Percentiles rank a stretch among this genome's conserved stretches.
Conservation (phyloP, 148 eudicot genomes). For the Selenicereus undatus region DNA sequence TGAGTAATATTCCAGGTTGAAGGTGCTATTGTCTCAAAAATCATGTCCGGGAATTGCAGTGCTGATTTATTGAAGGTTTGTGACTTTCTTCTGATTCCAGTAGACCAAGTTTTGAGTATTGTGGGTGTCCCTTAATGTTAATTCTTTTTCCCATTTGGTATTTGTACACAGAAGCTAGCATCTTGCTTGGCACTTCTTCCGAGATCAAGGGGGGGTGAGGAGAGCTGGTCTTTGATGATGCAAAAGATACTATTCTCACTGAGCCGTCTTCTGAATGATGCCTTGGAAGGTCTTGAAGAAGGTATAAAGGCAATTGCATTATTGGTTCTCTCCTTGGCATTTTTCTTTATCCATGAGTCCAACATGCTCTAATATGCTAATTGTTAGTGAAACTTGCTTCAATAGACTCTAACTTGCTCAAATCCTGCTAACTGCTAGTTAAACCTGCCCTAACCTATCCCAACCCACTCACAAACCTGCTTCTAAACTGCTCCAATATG, state of each 20-base stretch:
- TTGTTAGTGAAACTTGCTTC: too few relatives aligned
- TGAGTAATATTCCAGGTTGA: constrained; percentile 57
- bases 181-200: constrained; percentile 81
- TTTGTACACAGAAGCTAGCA: constrained; percentile 60
- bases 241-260: constrained; percentile 61
- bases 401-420: too few relatives aligned
- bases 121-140: not conserved
- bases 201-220: constrained; percentile 77
- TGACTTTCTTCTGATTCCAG: constrained; percentile 8
- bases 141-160: constrained; percentile 8
- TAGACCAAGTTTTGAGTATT: not conserved
- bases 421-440: too few relatives aligned
- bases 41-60: constrained; percentile 60
- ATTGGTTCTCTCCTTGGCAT: not conserved
- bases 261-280: constrained; percentile 53
- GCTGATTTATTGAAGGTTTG: constrained; percentile 51
- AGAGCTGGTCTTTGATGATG: constrained; percentile 85
- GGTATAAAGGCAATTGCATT: constrained; percentile 36
- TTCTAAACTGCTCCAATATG: too few relatives aligned
- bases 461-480: too few relatives aligned
- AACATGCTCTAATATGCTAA: too few relatives aligned
- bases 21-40: constrained; percentile 63
- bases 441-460: too few relatives aligned
- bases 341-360: not conserved
- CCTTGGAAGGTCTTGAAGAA: constrained; percentile 86